Percentiles rank a stretch among this genome's conserved stretches.
phyloP scores from a whole-genome alignment of 495 filamentous ascomycete genomes.

The Talaromyces ruber region DNA sequence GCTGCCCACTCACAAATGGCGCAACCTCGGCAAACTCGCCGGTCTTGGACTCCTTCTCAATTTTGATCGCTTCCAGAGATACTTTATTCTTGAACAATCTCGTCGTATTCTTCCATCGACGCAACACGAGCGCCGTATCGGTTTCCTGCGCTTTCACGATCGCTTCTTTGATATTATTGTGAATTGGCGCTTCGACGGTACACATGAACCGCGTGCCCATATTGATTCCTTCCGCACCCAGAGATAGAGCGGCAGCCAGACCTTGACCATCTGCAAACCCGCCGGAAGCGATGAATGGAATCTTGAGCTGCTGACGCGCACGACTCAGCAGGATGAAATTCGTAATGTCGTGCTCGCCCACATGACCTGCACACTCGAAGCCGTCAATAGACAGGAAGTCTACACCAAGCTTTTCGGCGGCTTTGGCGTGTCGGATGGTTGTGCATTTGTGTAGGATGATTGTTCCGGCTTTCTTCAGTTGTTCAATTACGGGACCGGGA shows the following conservation, averaged over 20 bases:
- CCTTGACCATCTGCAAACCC: slow-evolving; percentile 95
- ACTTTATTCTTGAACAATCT: slow-evolving; percentile 87
- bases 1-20: slow-evolving; percentile 83
- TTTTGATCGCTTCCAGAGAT: slow-evolving; percentile 65
- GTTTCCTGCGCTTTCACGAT: slow-evolving; percentile 86
- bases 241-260: slow-evolving; percentile 79
- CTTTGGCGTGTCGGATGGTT: slow-evolving; percentile 86
- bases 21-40: slow-evolving; percentile 91
- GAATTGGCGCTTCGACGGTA: slow-evolving; percentile 86
- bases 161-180: slow-evolving; percentile 84
- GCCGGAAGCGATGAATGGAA: slow-evolving; percentile 92
- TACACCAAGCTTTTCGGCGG: slow-evolving; percentile 87
- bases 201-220: slow-evolving; percentile 93
- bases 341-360: slow-evolving; percentile 93
- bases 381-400: slow-evolving; percentile 96
- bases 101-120: slow-evolving; percentile 89
- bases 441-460: slow-evolving; percentile 96
- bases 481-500: slow-evolving; percentile 81
- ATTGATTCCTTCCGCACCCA: slow-evolving; percentile 94
- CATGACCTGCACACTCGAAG: slow-evolving; percentile 95
- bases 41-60: slow-evolving; percentile 75
- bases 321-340: slow-evolving; percentile 90
- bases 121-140: slow-evolving; percentile 80
- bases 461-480: slow-evolving; percentile 71
- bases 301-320: slow-evolving; percentile 73